These are phyloP conservation scores for Spergularia marina DNA, from an alignment of 148 eudicot species.

Conservation along the genomic window DNA sequence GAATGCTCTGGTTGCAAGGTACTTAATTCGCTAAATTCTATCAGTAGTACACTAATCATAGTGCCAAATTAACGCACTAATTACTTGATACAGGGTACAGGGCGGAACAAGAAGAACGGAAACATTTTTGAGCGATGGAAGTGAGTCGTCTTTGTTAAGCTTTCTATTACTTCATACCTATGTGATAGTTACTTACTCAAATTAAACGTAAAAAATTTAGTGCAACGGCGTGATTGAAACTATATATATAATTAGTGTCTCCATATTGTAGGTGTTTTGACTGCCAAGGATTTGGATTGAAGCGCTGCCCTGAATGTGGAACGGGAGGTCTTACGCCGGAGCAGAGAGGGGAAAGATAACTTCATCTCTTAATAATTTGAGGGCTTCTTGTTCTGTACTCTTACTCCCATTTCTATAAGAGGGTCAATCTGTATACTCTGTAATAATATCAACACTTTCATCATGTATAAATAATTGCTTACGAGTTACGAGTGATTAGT, in stretches of 20 bases:
- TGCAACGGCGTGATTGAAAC: no score
- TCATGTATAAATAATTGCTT: no score
- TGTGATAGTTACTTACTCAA: no score
- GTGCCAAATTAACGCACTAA: not conserved
- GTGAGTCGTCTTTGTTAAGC: conserved; percentile 35
- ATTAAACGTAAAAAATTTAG: no score
- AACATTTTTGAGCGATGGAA: conserved; percentile 97
- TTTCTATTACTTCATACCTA: no score
- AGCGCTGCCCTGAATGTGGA: conserved; percentile 75
- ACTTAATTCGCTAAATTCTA: not conserved
- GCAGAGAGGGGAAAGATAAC: conserved; percentile 75
- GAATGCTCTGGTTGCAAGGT: conserved; percentile 95
- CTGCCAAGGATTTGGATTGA: conserved; percentile 86
- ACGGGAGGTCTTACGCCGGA: conserved; percentile 91
- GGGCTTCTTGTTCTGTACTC: no score
- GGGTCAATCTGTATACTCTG: no score
- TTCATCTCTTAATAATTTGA: not conserved
- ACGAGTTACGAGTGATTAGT: no score
- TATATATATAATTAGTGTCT: not conserved
- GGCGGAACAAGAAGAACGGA: conserved; percentile 92
- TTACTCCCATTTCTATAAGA: no score
- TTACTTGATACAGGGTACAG: conserved; percentile 61
- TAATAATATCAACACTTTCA: no score
- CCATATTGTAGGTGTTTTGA: conserved; percentile 62
- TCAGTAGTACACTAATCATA: not conserved